Conservation (phyloP, 2,329 filamentous ascomycete species). For the Trichoderma atroviride region DNA sequence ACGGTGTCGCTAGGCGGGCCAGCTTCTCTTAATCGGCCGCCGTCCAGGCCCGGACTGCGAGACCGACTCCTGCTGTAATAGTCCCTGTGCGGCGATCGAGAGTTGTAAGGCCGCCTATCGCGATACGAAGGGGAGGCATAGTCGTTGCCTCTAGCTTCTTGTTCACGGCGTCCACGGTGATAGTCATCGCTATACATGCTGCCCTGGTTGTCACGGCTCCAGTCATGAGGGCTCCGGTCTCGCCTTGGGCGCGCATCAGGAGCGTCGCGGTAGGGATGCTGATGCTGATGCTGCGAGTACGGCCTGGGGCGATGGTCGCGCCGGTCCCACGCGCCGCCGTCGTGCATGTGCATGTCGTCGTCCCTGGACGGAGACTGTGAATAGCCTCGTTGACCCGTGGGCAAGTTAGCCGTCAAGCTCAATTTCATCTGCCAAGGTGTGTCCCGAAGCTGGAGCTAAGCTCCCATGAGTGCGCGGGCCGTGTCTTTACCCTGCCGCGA, state of each 20-base stretch:
- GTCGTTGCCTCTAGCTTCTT: conserved; percentile 30
- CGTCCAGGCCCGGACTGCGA: conserved; percentile 42
- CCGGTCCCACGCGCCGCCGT: conserved; percentile 39
- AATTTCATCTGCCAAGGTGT: conserved; percentile 33
- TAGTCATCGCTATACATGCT: conserved; percentile 46
- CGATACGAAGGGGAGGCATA: conserved; percentile 29
- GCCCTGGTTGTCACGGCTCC: conserved; percentile 41
- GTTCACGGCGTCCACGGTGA: conserved; percentile 34
- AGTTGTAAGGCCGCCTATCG: conserved; percentile 28
- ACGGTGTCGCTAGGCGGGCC: conserved; percentile 53
- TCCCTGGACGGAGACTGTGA: conserved; percentile 49
- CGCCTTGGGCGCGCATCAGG: conserved; percentile 35
- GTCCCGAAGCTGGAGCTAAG: conserved; percentile 29
- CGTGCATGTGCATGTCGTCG: conserved; percentile 38
- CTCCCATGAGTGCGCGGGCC: conserved; percentile 39
- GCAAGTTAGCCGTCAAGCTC: conserved; percentile 50
- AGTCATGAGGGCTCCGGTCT: conserved; percentile 32
- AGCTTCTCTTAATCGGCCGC: conserved; percentile 42
- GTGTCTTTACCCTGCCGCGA: conserved; percentile 55
- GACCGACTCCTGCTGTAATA: conserved; percentile 40
- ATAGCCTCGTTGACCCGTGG: conserved; percentile 47
- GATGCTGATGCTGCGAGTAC: conserved; percentile 34
- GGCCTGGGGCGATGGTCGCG: conserved; percentile 36
- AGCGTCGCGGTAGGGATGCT: conserved; percentile 33
- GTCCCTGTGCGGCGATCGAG: conserved; percentile 35